Evolutionary conservation across 140 eudicot species (phyloP).

Genomic region (Bidens hawaiensis): DNA sequence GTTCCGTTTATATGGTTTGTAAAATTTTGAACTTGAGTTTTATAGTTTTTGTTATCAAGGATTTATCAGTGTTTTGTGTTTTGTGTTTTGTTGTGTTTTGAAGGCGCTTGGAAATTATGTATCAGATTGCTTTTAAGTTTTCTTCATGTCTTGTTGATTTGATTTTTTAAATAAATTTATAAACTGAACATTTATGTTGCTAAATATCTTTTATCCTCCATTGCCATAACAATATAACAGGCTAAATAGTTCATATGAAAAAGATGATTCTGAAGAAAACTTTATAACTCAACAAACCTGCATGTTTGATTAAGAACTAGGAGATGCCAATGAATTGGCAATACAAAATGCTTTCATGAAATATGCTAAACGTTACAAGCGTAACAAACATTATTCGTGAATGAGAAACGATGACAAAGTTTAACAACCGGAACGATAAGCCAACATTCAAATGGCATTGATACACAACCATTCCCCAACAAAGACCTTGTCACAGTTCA

Average conservation of each 20-base stretch:
- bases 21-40: conserved; percentile 16
- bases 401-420: not conserved
- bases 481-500: conserved; percentile 31
- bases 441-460: conserved; percentile 1
- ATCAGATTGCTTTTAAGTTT: too few species aligned
- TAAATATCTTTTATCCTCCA: too few species aligned
- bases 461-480: conserved; percentile 37
- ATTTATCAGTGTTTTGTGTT: not conserved
- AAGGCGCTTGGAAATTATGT: not conserved
- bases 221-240: too few species aligned
- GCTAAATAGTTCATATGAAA: not conserved
- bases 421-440: not conserved
- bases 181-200: too few species aligned
- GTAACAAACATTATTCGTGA: not conserved
- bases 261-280: not conserved
- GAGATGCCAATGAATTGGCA: not conserved
- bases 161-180: not conserved
- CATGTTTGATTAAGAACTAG: not conserved
- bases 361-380: not conserved
- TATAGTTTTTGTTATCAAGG: not conserved
- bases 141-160: not conserved
- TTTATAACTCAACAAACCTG: not conserved
- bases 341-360: not conserved
- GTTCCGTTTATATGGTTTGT: conserved; percentile 10
- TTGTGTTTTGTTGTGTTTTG: conserved; percentile 15